Evolutionary conservation across 2,329 filamentous ascomycete species (phyloP).

Genomic region (Monilinia polystroma): DNA sequence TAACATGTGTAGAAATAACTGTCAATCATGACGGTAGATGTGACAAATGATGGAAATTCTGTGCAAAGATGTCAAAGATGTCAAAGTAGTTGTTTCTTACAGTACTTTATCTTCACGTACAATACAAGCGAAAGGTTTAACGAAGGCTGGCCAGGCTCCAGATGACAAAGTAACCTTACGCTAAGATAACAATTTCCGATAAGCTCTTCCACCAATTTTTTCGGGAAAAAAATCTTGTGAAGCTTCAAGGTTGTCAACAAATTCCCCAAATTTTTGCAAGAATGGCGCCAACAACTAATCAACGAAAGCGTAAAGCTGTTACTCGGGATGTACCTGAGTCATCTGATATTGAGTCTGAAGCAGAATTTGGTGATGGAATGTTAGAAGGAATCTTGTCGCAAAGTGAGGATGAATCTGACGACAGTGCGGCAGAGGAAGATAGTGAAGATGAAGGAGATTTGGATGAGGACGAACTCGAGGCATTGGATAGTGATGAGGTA

Average conservation of each 20-base stretch:
- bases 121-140: too few species aligned
- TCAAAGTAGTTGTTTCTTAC: conserved; percentile 1
- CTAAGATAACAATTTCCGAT: conserved; percentile 33
- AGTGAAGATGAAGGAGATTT: conserved; percentile 46
- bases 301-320: conserved; percentile 62
- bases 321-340: conserved; percentile 52
- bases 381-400: conserved; percentile 58
- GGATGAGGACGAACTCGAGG: conserved; percentile 44
- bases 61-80: neutral
- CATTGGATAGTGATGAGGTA: conserved; percentile 51
- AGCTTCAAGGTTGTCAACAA: conserved; percentile 23
- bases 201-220: conserved; percentile 23
- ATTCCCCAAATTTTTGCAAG: conserved; percentile 20
- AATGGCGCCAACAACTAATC: conserved; percentile 37
- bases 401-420: conserved; percentile 58
- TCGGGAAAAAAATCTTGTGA: conserved; percentile 27
- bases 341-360: conserved; percentile 55
- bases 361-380: conserved; percentile 56
- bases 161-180: conserved; percentile 18
- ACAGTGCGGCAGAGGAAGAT: conserved; percentile 49
- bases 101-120: neutral
- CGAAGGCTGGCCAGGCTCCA: neutral
- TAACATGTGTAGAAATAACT: neutral
- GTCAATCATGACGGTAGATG: neutral
- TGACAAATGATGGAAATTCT: neutral